Conservation (phyloP, 306 rosid genomes). For the Gastrolobium villosum region DNA sequence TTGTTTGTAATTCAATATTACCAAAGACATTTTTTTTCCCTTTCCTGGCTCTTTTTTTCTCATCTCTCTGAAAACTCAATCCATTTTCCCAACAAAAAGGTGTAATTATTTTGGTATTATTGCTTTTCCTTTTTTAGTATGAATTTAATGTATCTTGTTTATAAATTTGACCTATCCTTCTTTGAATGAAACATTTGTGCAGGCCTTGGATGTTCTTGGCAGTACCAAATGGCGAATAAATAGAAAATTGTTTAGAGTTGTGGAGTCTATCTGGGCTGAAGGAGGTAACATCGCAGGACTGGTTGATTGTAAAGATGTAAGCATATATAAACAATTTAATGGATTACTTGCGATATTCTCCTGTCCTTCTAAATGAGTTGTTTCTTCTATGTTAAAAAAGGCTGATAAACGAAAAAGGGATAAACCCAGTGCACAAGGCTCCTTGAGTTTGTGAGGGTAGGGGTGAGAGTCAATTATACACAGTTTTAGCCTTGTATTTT, state of each 20-base stretch:
- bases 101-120: background rate
- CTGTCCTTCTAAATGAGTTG: background rate
- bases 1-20: no score
- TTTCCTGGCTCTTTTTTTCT: no score
- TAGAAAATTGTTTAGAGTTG: slow-evolving; percentile 72
- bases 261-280: slow-evolving; percentile 83
- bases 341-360: slow-evolving; percentile 1
- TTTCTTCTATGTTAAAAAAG: slow-evolving; percentile 49
- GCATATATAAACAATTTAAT: slow-evolving; percentile 32
- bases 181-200: slow-evolving; percentile 40
- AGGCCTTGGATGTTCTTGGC: slow-evolving; percentile 91
- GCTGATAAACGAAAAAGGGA: background rate
- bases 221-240: slow-evolving; percentile 88
- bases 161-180: slow-evolving; percentile 4
- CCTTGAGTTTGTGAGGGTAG: no score
- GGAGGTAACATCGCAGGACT: slow-evolving; percentile 91
- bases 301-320: slow-evolving; percentile 80
- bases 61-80: no score
- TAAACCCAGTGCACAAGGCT: no score
- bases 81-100: background rate
- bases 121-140: slow-evolving; percentile 10
- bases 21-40: no score
- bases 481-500: no score
- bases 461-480: no score
- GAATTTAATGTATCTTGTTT: background rate